phyloP scores from a whole-genome alignment of 192 early-diverging fungal genomes.

The Globomyces pollinis-pini region DNA sequence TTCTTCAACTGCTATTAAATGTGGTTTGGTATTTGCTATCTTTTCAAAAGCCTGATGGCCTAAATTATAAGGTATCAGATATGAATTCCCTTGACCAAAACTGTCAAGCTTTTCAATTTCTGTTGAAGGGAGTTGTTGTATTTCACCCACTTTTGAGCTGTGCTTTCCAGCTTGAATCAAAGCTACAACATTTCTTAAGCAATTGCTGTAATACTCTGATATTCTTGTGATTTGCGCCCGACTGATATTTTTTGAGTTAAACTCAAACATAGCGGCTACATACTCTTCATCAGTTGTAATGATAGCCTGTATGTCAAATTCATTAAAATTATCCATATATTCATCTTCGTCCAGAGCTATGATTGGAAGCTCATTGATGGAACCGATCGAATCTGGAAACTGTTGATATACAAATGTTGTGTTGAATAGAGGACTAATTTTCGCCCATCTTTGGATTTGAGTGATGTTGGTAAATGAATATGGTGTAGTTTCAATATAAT shows the following conservation, averaged over 20 bases:
- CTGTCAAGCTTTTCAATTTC: background rate
- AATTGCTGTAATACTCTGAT: background rate
- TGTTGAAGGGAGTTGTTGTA: background rate
- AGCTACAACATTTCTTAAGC: background rate
- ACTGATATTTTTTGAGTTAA: background rate
- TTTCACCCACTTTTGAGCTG: too few relatives aligned
- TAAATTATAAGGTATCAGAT: background rate
- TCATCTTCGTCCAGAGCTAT: too few relatives aligned
- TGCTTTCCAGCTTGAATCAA: too few relatives aligned
- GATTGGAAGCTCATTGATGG: too few relatives aligned
- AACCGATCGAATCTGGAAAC: too few relatives aligned
- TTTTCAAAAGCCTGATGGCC: slow-evolving; percentile 17
- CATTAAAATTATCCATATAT: background rate
- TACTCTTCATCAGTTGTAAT: background rate
- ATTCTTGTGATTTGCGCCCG: background rate
- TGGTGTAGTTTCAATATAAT: background rate
- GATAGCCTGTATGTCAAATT: background rate
- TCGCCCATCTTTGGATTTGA: background rate
- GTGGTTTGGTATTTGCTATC: slow-evolving; percentile 9
- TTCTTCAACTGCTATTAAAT: slow-evolving; percentile 20
- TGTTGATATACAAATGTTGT: background rate
- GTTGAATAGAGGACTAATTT: background rate
- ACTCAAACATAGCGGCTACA: background rate
- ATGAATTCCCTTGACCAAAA: background rate
- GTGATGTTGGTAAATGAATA: background rate